Conservation (phyloP, 768 basidiomycete species). For the Megacollybia marginata region DNA sequence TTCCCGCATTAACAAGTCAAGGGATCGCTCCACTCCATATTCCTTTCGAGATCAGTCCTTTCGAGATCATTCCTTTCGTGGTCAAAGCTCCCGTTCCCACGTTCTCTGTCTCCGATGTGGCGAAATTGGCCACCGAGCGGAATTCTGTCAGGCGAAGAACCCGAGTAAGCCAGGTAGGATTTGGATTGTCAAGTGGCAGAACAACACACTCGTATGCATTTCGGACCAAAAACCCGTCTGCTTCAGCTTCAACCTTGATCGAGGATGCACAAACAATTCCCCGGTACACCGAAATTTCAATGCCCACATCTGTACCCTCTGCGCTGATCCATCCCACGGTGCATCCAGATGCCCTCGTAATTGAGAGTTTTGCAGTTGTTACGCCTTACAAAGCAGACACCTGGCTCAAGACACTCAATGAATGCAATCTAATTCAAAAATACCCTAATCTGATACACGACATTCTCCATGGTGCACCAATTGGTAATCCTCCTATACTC, state of each 20-base stretch:
- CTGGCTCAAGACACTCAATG: not conserved
- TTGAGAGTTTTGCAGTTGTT: slow-evolving; percentile 1
- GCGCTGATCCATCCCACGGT: not conserved
- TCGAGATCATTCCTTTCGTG: too few relatives aligned
- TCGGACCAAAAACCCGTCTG: too few relatives aligned
- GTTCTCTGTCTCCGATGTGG: not conserved
- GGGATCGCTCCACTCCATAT: not conserved
- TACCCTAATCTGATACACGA: not conserved
- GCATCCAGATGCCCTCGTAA: slow-evolving; percentile 7
- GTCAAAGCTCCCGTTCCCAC: not conserved
- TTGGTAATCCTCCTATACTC: slow-evolving; percentile 4
- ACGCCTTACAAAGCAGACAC: slow-evolving; percentile 6
- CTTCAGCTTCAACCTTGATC: not conserved
- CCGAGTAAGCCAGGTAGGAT: too few relatives aligned
- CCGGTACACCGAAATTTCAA: not conserved
- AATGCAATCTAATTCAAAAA: not conserved
- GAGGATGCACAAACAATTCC: not conserved
- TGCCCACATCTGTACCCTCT: not conserved
- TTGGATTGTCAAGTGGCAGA: too few relatives aligned
- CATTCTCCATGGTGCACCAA: too few relatives aligned
- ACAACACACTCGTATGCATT: too few relatives aligned
- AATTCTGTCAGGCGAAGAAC: too few relatives aligned
- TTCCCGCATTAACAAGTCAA: not conserved
- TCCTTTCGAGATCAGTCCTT: not conserved
- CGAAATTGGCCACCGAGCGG: not conserved